Base-by-base conservation (phyloP, 768 basidiomycete genomes). In the Rhodosporidiobolus odoratus region DNA sequence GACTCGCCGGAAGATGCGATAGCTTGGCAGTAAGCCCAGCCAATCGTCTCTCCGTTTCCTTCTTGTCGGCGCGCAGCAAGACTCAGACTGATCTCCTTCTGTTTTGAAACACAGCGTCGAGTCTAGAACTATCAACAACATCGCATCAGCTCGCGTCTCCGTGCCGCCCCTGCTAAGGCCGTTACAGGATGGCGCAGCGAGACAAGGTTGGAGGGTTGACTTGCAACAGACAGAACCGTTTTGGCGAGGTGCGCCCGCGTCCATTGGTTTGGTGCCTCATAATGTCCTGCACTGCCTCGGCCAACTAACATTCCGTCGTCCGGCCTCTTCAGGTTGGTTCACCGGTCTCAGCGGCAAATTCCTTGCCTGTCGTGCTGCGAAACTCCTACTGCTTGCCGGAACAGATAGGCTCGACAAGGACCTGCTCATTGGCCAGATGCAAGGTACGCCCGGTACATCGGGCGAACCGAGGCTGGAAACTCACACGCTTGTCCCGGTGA, bases 391-490 rank as follows among this genome's bases (percentile, higher is more conserved):
- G 15, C 83, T 99, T 23, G 96, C 96, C 0, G 95, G 94, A 0
- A 87, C 93, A 25, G 96, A 99, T 75, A 84, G 93, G 25, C 85
- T 98, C 7, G 96, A 99, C 77, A 89, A 86, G 75, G 87, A 91
- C 74, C 84, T 99, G 56, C 96, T 95, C 89, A 92, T 98, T 59
- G 96, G 89, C 1, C 92, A 94, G 78, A 94, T 95, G 92, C 91
- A 88, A 78, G 91, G 88, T 76, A 35, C 58, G 75, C 35, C 48
- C 43, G 21, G 43, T 50, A n/a, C n/a, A n/a, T n/a, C n/a, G n/a
- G n/a, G n/a, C n/a, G n/a, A n/a, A n/a, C n/a, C n/a, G n/a, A n/a
- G n/a, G n/a, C n/a, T n/a, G n/a, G n/a, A n/a, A n/a, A n/a, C 17
- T 27, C 48, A 27, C 17, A 23, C 19, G n/a, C 19, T 62, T 12